Evolutionary conservation across 2,329 filamentous ascomycete genomes (phyloP).

Genomic region (Exutisphaerella laricina): DNA sequence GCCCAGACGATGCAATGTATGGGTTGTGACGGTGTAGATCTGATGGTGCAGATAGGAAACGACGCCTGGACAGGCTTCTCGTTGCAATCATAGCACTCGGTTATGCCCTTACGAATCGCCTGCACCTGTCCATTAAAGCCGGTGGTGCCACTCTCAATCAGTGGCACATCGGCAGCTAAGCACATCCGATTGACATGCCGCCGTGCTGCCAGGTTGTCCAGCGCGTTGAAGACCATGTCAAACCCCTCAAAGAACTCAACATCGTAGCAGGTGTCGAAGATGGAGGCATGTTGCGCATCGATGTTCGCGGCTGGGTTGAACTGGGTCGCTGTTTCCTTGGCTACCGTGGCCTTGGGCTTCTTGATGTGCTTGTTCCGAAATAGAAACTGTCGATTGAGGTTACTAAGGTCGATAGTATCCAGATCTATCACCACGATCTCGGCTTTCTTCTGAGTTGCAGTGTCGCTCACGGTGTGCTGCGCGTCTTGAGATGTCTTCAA

Average conservation of each 20-base stretch:
- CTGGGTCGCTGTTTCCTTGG: slow-evolving; percentile 80
- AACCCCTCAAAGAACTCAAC: slow-evolving; percentile 84
- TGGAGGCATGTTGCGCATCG: slow-evolving; percentile 86
- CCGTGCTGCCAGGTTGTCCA: slow-evolving; percentile 91
- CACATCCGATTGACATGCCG: slow-evolving; percentile 98
- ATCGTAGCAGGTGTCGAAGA: slow-evolving; percentile 83
- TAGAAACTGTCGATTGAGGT: slow-evolving; percentile 94
- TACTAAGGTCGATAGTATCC: slow-evolving; percentile 96
- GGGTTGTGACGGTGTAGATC: slow-evolving; percentile 90
- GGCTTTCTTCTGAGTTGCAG: slow-evolving; percentile 16
- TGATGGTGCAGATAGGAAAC: slow-evolving; percentile 94
- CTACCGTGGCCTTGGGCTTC: slow-evolving; percentile 90
- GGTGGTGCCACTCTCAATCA: slow-evolving; percentile 95
- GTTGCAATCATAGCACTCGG: slow-evolving; percentile 94
- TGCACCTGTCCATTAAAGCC: slow-evolving; percentile 98
- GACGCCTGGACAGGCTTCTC: slow-evolving; percentile 85
- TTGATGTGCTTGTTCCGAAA: slow-evolving; percentile 98
- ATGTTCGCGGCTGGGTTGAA: slow-evolving; percentile 89
- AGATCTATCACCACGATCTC: slow-evolving; percentile 94
- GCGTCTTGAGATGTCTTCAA: slow-evolving; percentile 1
- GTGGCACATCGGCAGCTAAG: slow-evolving; percentile 77
- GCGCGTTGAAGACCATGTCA: slow-evolving; percentile 85
- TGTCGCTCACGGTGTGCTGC: slow-evolving; percentile 5
- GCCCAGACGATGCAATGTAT: slow-evolving; percentile 99
- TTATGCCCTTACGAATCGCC: slow-evolving; percentile 79